Evolutionary conservation across 2,329 filamentous ascomycete genomes (phyloP).

Genomic region (Lecanosticta acicola): DNA sequence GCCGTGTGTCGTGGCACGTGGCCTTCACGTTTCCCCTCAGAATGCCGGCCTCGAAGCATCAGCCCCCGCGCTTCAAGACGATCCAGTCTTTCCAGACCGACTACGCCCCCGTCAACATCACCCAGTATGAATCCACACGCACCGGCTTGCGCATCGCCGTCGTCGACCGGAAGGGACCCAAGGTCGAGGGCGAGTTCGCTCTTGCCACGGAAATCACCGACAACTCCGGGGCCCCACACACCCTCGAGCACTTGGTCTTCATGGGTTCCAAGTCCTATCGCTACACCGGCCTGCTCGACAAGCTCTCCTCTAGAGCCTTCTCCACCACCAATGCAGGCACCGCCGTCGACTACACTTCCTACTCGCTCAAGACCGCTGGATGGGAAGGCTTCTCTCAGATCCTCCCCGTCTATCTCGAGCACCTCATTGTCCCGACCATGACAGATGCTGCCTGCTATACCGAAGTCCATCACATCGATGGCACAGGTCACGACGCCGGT

Average conservation of each 20-base stretch:
- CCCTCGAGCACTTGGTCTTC: constrained; percentile 49
- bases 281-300: constrained; percentile 93
- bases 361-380: constrained; percentile 88
- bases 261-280: constrained; percentile 83
- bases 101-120: constrained; percentile 82
- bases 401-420: constrained; percentile 89
- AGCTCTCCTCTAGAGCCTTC: constrained; percentile 87
- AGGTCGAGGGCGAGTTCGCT: constrained; percentile 89
- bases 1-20: too few relatives aligned
- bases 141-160: constrained; percentile 94
- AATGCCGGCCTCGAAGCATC: constrained; percentile 33
- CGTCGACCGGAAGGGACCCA: constrained; percentile 88
- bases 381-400: constrained; percentile 97
- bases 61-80: constrained; percentile 63
- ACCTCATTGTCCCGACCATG: constrained; percentile 82
- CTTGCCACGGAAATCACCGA: constrained; percentile 96
- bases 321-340: constrained; percentile 97
- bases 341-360: constrained; percentile 90
- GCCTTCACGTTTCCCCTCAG: background rate
- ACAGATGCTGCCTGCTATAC: constrained; percentile 92
- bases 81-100: constrained; percentile 82
- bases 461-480: constrained; percentile 93
- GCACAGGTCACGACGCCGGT: constrained; percentile 84
- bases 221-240: constrained; percentile 77
- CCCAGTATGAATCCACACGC: constrained; percentile 90